Base-by-base conservation (phyloP, 305 asterid genomes). In the Solanum hybrid region DNA sequence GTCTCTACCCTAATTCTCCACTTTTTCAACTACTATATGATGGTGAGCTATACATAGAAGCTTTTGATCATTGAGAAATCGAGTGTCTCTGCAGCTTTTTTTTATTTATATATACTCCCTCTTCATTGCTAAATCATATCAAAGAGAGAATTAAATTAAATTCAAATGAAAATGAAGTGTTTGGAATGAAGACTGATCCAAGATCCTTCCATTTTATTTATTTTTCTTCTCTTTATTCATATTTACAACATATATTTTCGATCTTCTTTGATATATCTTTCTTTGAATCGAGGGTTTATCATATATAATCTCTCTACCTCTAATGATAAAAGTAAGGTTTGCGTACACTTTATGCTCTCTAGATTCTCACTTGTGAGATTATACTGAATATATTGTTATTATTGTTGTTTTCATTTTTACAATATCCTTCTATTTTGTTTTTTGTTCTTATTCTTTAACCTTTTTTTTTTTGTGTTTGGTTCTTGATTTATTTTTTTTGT, bases 101-200 rank as follows among this genome's bases (percentile, higher is more conserved):
- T 51, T 15, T 5, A 11, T 37, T n/a, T 77, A 64, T 69, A 51
- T 31, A 14, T n/a, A 36, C 36, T 32, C 40, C 11, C 82, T 45
- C 90, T 90, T 66, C 88, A 93, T 94, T 93, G 94, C 84, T 90
- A 92, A 94, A 93, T 94, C 93, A 93, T 92, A 89, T 82, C n/a
- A 45, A 89, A 86, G 31, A 45, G 86, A 91, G 81, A 42, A 90
- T 31, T 10, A 71, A 34, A 75, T 75, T 37, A 88, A 5, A 87
- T 60, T 89, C 89, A 89, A 32, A 86, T 71, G 77, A 92, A 90
- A 91, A 90, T 91, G 86, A 90, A 94, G 96, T 86, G 98, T 96
- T 92, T 90, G 99, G 97, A 96, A 93, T 95, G 99, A 90, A 95
- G 99, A 91, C 97, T 95, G 99, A 92, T 95, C 97, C 98, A 93